A percentile compares a stretch with the other conserved stretches of the same genome.
Evolutionary conservation across 257 asterid species (phyloP).

Genomic region (Pogostemon cablin): DNA sequence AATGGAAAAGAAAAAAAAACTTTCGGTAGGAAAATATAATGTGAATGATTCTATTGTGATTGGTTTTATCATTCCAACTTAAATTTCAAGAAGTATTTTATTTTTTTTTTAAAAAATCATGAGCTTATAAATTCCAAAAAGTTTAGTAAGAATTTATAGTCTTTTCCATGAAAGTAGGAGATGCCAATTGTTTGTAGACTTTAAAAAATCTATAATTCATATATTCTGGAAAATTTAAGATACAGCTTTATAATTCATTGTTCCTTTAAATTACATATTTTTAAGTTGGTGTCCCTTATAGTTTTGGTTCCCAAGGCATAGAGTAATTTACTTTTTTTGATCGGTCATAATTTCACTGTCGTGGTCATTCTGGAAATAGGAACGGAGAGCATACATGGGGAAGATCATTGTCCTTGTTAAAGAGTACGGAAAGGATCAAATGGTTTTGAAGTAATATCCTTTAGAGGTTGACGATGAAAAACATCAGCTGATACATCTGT

Average conservation of each 20-base stretch:
- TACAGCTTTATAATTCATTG: background rate
- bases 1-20: background rate
- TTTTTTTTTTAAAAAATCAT: too few relatives aligned
- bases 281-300: background rate
- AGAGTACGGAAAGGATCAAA: conserved; percentile 88
- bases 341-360: conserved; percentile 9
- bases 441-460: conserved; percentile 90
- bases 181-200: too few relatives aligned
- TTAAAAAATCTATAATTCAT: too few relatives aligned
- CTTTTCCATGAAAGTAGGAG: too few relatives aligned
- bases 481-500: conserved; percentile 97
- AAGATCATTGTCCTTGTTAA: conserved; percentile 95
- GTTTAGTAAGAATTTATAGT: too few relatives aligned
- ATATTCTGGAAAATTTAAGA: background rate
- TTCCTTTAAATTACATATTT: background rate
- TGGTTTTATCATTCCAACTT: conserved; percentile 19
- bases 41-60: background rate
- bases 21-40: background rate
- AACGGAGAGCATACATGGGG: conserved; percentile 82
- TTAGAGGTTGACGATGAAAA: conserved; percentile 94
- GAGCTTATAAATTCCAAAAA: too few relatives aligned
- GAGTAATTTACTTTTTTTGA: background rate
- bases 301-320: conserved; percentile 17
- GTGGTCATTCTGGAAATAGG: conserved; percentile 44
- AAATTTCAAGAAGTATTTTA: too few relatives aligned